These are phyloP conservation scores for Epichloe uncinata DNA, from an alignment of 2,329 filamentous ascomycete species.

Conservation along the genomic window DNA sequence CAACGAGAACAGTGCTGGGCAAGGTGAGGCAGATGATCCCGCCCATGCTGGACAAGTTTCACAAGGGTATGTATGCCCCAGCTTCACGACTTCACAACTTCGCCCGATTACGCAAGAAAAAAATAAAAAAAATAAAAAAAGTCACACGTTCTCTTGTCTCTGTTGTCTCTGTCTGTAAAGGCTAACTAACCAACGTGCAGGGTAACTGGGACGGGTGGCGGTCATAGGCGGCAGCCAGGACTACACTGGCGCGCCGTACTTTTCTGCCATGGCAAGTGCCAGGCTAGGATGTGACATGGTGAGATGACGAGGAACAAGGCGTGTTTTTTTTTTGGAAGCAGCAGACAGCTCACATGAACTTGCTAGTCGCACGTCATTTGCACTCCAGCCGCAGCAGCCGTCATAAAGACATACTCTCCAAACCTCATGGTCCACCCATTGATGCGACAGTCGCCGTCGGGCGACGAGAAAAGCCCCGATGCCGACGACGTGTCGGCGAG, in stretches of 20 bases:
- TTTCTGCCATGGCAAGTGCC: slow-evolving; percentile 93
- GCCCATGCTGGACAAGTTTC: slow-evolving; percentile 88
- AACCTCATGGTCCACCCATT: slow-evolving; percentile 98
- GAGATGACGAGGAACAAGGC: slow-evolving; percentile 12
- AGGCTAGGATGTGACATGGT: slow-evolving; percentile 85
- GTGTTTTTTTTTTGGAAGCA: neutral
- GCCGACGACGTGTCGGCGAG: slow-evolving; percentile 48
- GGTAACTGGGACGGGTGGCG: slow-evolving; percentile 79
- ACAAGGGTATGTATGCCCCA: slow-evolving; percentile 57
- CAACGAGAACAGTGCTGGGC: slow-evolving; percentile 60
- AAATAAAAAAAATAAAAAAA: too few relatives aligned
- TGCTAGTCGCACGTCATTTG: slow-evolving; percentile 82
- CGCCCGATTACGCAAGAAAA: too few relatives aligned
- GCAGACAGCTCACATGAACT: neutral
- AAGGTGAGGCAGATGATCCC: slow-evolving; percentile 86
- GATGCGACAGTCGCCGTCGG: slow-evolving; percentile 57
- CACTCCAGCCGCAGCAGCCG: slow-evolving; percentile 70
- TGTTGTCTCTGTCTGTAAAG: too few relatives aligned
- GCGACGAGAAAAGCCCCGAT: slow-evolving; percentile 33
- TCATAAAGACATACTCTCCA: slow-evolving; percentile 96
- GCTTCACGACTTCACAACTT: too few relatives aligned
- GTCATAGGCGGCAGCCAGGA: slow-evolving; percentile 93
- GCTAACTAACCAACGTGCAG: slow-evolving; percentile 29
- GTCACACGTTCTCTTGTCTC: neutral
- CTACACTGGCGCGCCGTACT: slow-evolving; percentile 95